These are phyloP conservation scores for Aspergillus fumigatus DNA, from an alignment of 2,329 filamentous ascomycete genomes.

Conservation along the genomic window DNA sequence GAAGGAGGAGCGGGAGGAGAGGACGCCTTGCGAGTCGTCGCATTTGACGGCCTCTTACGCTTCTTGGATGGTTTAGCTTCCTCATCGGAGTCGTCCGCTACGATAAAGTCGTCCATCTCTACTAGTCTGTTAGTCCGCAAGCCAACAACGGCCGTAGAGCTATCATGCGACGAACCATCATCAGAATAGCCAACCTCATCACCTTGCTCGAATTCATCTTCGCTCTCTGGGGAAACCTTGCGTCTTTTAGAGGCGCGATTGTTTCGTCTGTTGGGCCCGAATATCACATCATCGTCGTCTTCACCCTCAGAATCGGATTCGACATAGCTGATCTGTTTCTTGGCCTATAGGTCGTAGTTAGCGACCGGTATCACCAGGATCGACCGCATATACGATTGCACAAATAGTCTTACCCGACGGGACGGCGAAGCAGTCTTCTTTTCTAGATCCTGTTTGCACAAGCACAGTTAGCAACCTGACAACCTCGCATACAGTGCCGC, in stretches of 20 bases:
- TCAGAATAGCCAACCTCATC: slow-evolving; percentile 43
- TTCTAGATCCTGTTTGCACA: slow-evolving; percentile 34
- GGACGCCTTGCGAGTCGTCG: slow-evolving; percentile 33
- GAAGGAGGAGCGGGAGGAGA: slow-evolving; percentile 48
- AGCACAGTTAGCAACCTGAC: slow-evolving; percentile 8
- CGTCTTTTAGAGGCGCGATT: slow-evolving; percentile 52
- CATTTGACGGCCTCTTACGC: slow-evolving; percentile 59
- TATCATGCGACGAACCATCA: slow-evolving; percentile 42
- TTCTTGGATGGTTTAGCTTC: slow-evolving; percentile 61
- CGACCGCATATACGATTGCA: background rate
- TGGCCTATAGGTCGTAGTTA: slow-evolving; percentile 40
- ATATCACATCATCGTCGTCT: slow-evolving; percentile 67
- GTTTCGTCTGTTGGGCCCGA: slow-evolving; percentile 51
- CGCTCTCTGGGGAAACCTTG: slow-evolving; percentile 63
- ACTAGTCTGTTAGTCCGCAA: slow-evolving; percentile 23
- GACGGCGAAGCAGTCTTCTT: slow-evolving; percentile 65
- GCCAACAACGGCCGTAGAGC: background rate
- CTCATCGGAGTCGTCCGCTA: slow-evolving; percentile 78
- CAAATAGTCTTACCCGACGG: slow-evolving; percentile 60
- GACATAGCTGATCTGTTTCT: slow-evolving; percentile 67
- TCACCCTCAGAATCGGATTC: slow-evolving; percentile 74
- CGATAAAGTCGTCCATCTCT: slow-evolving; percentile 84
- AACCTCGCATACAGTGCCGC: slow-evolving; percentile 43
- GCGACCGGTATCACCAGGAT: background rate
- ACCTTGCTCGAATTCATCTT: slow-evolving; percentile 61